These are phyloP conservation scores for Drechslerella dactyloides DNA, from an alignment of 2,329 filamentous ascomycete species.

Conservation along the genomic window DNA sequence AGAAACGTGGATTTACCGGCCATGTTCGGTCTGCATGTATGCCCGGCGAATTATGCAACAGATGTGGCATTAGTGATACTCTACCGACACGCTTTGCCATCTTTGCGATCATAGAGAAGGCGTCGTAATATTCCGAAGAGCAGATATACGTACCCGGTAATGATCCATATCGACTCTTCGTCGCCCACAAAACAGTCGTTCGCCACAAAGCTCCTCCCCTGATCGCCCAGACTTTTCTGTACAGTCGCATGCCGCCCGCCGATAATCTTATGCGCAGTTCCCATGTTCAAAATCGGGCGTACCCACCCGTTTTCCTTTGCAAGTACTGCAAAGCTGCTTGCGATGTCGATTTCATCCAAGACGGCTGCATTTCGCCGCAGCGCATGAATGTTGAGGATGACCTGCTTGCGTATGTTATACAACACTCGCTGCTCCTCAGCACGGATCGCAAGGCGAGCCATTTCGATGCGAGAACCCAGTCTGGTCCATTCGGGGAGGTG, in stretches of 20 bases:
- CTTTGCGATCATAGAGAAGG: not conserved
- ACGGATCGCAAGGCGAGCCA: conserved; percentile 76
- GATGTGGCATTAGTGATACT: no score
- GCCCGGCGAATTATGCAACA: not conserved
- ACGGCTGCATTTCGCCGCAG: conserved; percentile 88
- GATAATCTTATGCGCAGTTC: conserved; percentile 74
- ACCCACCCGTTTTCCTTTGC: conserved; percentile 76
- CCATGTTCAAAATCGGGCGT: conserved; percentile 72
- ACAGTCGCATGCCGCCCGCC: conserved; percentile 92
- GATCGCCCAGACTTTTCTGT: conserved; percentile 77
- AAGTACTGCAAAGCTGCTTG: conserved; percentile 80
- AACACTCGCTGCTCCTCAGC: conserved; percentile 85
- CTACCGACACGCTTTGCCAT: not conserved
- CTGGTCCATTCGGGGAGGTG: conserved; percentile 82
- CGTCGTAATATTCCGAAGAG: not conserved
- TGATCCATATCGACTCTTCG: conserved; percentile 65
- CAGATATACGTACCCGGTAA: conserved; percentile 53
- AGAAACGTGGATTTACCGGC: conserved; percentile 95
- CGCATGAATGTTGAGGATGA: conserved; percentile 81
- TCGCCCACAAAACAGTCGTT: conserved; percentile 88
- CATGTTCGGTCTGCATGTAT: conserved; percentile 79
- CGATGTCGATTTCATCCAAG: conserved; percentile 90
- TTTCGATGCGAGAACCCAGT: conserved; percentile 80
- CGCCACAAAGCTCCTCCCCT: conserved; percentile 79
- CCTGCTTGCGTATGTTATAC: conserved; percentile 72